Conservation (phyloP, 495 filamentous ascomycete species). For the Polyplosphaeria fusca region DNA sequence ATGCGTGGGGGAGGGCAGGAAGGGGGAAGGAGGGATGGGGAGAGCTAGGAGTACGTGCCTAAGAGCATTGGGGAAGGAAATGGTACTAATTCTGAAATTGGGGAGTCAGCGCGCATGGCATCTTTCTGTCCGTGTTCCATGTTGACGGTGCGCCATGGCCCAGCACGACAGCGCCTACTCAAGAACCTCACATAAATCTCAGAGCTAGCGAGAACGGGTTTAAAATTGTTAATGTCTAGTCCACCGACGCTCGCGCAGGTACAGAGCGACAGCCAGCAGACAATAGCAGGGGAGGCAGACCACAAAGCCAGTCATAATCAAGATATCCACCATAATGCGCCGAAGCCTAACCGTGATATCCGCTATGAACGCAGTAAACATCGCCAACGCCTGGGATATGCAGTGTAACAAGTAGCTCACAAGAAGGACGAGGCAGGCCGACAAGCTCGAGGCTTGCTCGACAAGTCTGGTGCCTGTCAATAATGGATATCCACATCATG, state of each 20-base stretch:
- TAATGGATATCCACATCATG: neutral
- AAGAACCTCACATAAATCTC: no score
- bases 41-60: no score
- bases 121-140: no score
- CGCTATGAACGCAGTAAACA: neutral
- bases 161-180: no score
- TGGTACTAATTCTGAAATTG: no score
- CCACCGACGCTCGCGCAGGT: neutral
- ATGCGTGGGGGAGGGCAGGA: no score
- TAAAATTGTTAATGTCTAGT: neutral
- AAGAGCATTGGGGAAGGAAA: no score
- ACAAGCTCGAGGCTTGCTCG: neutral
- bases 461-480: neutral
- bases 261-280: neutral
- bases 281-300: neutral
- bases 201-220: no score
- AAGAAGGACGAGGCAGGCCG: neutral
- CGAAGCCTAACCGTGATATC: neutral
- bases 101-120: no score
- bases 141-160: no score
- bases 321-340: slow-evolving; percentile 7
- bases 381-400: neutral
- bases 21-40: no score
- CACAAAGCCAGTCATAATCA: neutral
- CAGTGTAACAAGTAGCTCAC: neutral